phyloP scores from a whole-genome alignment of 2,329 filamentous ascomycete genomes.

The Exophiala sideris region DNA sequence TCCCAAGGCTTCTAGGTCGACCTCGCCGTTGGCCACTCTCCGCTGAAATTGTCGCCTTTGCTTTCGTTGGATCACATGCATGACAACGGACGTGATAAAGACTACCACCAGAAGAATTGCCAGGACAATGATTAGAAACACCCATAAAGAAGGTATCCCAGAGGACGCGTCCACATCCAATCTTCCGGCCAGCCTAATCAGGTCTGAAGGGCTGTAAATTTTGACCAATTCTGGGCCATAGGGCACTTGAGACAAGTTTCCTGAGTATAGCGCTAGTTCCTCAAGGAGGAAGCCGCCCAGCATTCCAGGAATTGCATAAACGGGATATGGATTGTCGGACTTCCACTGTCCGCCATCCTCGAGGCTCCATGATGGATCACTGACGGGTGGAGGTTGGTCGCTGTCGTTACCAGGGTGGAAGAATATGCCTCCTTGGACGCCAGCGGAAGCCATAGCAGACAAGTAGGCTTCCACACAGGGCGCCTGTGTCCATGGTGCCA shows the following conservation, averaged over 20 bases:
- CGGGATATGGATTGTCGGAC: constrained; percentile 66
- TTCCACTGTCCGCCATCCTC: constrained; percentile 70
- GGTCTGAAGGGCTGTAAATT: constrained; percentile 41
- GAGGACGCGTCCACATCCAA: constrained; percentile 43
- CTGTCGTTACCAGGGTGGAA: constrained; percentile 50
- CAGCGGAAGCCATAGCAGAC: constrained; percentile 56
- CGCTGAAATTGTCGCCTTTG: constrained; percentile 65
- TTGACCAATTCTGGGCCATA: constrained; percentile 33
- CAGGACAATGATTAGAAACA: constrained; percentile 67
- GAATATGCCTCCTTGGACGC: constrained; percentile 58
- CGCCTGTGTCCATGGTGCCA: constrained; percentile 80
- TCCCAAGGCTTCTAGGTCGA: constrained; percentile 81
- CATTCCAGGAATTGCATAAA: constrained; percentile 73
- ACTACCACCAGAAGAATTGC: constrained; percentile 69
- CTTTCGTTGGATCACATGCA: constrained; percentile 73
- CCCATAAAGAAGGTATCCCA: constrained; percentile 72
- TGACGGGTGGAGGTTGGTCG: constrained; percentile 61
- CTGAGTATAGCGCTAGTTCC: constrained; percentile 72
- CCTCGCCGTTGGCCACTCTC: constrained; percentile 72
- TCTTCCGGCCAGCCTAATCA: constrained; percentile 48
- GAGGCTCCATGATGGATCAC: constrained; percentile 67
- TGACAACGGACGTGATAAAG: constrained; percentile 62
- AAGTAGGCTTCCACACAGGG: constrained; percentile 74
- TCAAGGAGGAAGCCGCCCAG: constrained; percentile 67
- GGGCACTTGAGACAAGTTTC: constrained; percentile 56